Conservation (phyloP, 2,329 filamentous ascomycete species). For the Microcyclospora tardicrescens region DNA sequence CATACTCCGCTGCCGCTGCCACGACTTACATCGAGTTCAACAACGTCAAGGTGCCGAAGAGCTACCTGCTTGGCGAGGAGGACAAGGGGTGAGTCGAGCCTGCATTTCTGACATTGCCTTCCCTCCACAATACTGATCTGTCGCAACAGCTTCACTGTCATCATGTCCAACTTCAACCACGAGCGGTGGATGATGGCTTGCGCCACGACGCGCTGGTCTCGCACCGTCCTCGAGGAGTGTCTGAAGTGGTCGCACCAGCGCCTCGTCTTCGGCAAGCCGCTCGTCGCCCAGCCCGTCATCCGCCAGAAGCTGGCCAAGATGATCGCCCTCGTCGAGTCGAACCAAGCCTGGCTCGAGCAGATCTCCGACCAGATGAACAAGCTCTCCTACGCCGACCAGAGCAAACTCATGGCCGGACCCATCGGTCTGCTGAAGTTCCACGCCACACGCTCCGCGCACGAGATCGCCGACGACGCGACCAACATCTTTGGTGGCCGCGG, state of each 20-base stretch:
- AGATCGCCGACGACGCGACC: slow-evolving; percentile 70
- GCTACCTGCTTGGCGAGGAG: slow-evolving; percentile 67
- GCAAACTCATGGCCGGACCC: slow-evolving; percentile 62
- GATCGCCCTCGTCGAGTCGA: slow-evolving; percentile 70
- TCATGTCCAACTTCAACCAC: slow-evolving; percentile 82
- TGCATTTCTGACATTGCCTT: no score
- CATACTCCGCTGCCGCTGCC: slow-evolving; percentile 65
- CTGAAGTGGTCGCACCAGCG: slow-evolving; percentile 83
- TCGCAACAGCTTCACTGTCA: slow-evolving; percentile 49
- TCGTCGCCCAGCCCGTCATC: slow-evolving; percentile 74
- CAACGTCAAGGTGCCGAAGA: slow-evolving; percentile 71
- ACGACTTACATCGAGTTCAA: slow-evolving; percentile 73
- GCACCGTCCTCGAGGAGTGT: slow-evolving; percentile 66
- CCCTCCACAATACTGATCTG: no score
- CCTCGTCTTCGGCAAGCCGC: slow-evolving; percentile 67
- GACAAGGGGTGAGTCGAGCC: slow-evolving; percentile 48
- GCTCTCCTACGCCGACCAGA: slow-evolving; percentile 67
- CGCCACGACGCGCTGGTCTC: slow-evolving; percentile 50
- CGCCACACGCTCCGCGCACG: slow-evolving; percentile 62
- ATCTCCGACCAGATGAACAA: slow-evolving; percentile 81
- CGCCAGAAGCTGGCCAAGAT: slow-evolving; percentile 76
- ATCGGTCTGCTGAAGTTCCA: slow-evolving; percentile 74
- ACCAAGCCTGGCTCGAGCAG: slow-evolving; percentile 73
- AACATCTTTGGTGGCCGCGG: slow-evolving; percentile 79
- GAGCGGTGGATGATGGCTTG: slow-evolving; percentile 29